These are phyloP conservation scores for Saprolegnia diclina DNA, from an alignment of 352 stramenopile species.

Conservation along the genomic window DNA sequence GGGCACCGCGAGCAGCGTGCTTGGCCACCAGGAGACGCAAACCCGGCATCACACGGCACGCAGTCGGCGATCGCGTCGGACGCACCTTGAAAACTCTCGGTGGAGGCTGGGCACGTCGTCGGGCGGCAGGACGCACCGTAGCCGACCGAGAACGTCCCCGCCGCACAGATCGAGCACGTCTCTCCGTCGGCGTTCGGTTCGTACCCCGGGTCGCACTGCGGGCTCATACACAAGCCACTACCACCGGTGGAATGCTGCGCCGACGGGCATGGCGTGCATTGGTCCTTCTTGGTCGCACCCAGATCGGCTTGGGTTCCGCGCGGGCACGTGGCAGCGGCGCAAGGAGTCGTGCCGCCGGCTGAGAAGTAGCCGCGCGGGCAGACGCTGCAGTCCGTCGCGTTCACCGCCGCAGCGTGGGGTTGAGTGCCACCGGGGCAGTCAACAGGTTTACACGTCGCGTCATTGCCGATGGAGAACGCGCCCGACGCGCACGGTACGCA, in stretches of 20 bases:
- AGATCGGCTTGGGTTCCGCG: slow-evolving; percentile 31
- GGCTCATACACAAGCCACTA: slow-evolving; percentile 34
- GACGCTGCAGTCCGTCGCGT: slow-evolving; percentile 41
- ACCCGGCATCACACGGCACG: slow-evolving; percentile 36
- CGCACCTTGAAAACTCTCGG: slow-evolving; percentile 15
- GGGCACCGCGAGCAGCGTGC: slow-evolving; percentile 34
- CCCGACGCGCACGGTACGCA: slow-evolving; percentile 33
- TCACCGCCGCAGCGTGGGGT: slow-evolving; percentile 35
- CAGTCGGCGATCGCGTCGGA: slow-evolving; percentile 12
- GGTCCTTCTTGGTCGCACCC: not conserved
- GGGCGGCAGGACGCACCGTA: slow-evolving; percentile 31
- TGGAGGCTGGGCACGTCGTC: slow-evolving; percentile 31
- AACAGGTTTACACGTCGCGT: slow-evolving; percentile 32
- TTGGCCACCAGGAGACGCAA: slow-evolving; percentile 33
- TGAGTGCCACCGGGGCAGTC: slow-evolving; percentile 35
- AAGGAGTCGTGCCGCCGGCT: slow-evolving; percentile 33
- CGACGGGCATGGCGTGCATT: slow-evolving; percentile 4
- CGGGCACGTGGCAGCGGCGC: slow-evolving; percentile 37
- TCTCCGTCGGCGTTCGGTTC: slow-evolving; percentile 32
- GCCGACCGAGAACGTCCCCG: slow-evolving; percentile 37
- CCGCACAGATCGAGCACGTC: slow-evolving; percentile 34
- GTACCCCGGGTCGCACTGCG: slow-evolving; percentile 41
- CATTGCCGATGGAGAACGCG: slow-evolving; percentile 37
- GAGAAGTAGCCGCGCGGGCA: slow-evolving; percentile 43
- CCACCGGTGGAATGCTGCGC: slow-evolving; percentile 28